Evolutionary conservation across 768 basidiomycete species (phyloP).

Genomic region (Calvatia gigantea): DNA sequence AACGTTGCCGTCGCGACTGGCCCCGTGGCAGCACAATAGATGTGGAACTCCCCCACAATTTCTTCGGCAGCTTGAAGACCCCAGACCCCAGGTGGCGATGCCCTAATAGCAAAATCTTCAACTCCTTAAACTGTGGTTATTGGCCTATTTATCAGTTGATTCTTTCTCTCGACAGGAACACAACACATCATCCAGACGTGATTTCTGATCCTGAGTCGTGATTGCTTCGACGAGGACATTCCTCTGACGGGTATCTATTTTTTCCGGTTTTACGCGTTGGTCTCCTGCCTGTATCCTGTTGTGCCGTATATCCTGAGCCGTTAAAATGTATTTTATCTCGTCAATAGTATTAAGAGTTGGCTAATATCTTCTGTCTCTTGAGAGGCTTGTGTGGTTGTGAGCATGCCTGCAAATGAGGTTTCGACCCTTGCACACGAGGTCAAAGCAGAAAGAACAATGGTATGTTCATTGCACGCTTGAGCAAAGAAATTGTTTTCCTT

Average conservation of each 20-base stretch:
- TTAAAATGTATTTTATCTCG: slow-evolving; percentile 34
- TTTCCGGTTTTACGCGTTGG: slow-evolving; percentile 13
- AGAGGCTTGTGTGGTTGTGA: background rate
- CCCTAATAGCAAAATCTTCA: slow-evolving; percentile 13
- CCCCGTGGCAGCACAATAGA: slow-evolving; percentile 37
- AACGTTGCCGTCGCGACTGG: slow-evolving; percentile 51
- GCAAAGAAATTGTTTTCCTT: background rate
- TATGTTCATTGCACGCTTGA: background rate
- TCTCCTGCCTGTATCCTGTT: slow-evolving; percentile 30
- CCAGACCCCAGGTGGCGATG: slow-evolving; percentile 4
- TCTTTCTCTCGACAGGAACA: slow-evolving; percentile 26
- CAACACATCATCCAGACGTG: slow-evolving; percentile 1
- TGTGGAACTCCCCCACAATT: slow-evolving; percentile 10
- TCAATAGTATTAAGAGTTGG: slow-evolving; percentile 28
- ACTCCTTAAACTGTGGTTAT: slow-evolving; percentile 28
- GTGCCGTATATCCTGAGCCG: slow-evolving; percentile 32
- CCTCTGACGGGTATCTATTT: background rate
- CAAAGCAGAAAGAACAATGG: background rate
- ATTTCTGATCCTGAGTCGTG: slow-evolving; percentile 14
- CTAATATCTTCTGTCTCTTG: slow-evolving; percentile 15
- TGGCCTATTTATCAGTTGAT: slow-evolving; percentile 43
- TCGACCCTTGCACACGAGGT: background rate
- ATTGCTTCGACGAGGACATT: background rate
- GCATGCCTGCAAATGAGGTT: background rate
- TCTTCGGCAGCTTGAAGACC: slow-evolving; percentile 4